Percentiles rank a stretch among this genome's conserved stretches.
Evolutionary conservation across 2,329 filamentous ascomycete genomes (phyloP).

Genomic region (Epichloe festucae): DNA sequence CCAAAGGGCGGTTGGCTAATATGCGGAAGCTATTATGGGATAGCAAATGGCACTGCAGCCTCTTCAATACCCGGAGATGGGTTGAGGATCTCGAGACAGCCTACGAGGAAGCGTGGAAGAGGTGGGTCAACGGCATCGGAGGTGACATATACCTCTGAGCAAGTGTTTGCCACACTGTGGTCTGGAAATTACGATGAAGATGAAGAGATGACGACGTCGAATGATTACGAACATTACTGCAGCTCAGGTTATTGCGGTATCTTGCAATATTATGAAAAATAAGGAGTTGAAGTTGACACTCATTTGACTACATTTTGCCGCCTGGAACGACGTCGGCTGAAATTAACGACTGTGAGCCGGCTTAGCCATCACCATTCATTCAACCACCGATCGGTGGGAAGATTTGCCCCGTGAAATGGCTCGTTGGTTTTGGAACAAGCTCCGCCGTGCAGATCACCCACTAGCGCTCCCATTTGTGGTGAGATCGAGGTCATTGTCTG

Average conservation of each 20-base stretch:
- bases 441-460: not conserved
- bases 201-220: conserved; percentile 1
- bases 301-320: too few species aligned
- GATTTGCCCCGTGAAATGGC: too few species aligned
- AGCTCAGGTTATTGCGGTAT: not conserved
- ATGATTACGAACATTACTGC: not conserved
- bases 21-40: conserved; percentile 73
- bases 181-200: not conserved
- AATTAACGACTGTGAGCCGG: too few species aligned
- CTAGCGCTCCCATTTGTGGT: too few species aligned
- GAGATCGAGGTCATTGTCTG: too few species aligned
- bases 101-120: conserved; percentile 77
- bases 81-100: conserved; percentile 78
- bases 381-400: too few species aligned
- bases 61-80: conserved; percentile 90
- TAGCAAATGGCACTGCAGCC: conserved; percentile 68
- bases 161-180: not conserved
- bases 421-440: not conserved
- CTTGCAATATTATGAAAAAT: not conserved
- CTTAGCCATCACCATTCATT: too few species aligned
- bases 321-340: too few species aligned
- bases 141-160: conserved; percentile 75
- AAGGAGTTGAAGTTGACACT: too few species aligned
- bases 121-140: conserved; percentile 76
- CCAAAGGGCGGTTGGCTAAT: conserved; percentile 59